Conservation (phyloP, 495 filamentous ascomycete species). For the Monascus purpureus region DNA sequence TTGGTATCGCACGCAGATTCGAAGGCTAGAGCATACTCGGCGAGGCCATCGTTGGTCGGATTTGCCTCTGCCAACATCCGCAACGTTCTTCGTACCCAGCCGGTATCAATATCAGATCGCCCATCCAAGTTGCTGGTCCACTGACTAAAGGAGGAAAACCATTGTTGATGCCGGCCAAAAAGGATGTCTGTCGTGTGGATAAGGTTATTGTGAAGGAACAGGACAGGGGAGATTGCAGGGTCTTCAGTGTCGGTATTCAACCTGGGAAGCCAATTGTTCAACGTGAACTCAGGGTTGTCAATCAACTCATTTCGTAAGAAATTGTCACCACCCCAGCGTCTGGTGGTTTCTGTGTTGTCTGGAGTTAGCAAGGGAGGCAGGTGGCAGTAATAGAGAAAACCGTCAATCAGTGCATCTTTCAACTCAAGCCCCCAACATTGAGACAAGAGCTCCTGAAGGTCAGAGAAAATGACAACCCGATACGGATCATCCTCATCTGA, state of each 20-base stretch:
- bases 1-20: slow-evolving; percentile 41
- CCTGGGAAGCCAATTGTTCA: slow-evolving; percentile 16
- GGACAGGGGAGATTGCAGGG: slow-evolving; percentile 7
- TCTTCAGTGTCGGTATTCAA: slow-evolving; percentile 2
- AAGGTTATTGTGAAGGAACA: slow-evolving; percentile 19
- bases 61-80: slow-evolving; percentile 35
- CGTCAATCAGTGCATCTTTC: slow-evolving; percentile 38
- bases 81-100: slow-evolving; percentile 41
- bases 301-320: slow-evolving; percentile 34
- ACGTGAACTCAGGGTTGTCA: slow-evolving; percentile 8
- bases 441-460: slow-evolving; percentile 52
- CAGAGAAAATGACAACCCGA: slow-evolving; percentile 62
- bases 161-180: slow-evolving; percentile 19
- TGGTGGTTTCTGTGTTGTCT: slow-evolving; percentile 9
- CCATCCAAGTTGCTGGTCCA: slow-evolving; percentile 11
- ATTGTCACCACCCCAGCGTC: slow-evolving; percentile 26
- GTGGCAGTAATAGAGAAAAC: slow-evolving; percentile 55
- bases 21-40: slow-evolving; percentile 60
- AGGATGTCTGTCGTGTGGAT: slow-evolving; percentile 23
- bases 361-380: slow-evolving; percentile 37
- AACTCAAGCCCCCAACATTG: slow-evolving; percentile 27
- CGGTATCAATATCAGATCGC: slow-evolving; percentile 13
- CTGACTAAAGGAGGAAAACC: slow-evolving; percentile 29
- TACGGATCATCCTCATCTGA: slow-evolving; percentile 64
- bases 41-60: slow-evolving; percentile 36